Evolutionary conservation across 306 rosid species (phyloP), one percentile per base, ranked within the genome.

Genomic region (Sesbania bispinosa): DNA sequence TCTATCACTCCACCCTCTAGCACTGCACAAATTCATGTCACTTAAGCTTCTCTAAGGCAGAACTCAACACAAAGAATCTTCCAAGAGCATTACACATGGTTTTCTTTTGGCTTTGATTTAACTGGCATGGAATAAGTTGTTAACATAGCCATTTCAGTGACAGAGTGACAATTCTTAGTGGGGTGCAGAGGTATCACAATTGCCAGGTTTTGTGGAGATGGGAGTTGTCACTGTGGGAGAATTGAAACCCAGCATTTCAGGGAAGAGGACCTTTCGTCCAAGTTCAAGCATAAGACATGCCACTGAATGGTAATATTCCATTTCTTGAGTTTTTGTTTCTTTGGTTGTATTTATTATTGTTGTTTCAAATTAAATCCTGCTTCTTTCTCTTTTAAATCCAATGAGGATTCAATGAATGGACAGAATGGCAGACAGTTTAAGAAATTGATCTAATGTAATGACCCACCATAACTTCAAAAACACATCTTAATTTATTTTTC

Each of bases 201-300:
- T 67, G 68, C 39, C 42, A 62, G 77, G 62, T 74, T 65, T 77
- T 27, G 58, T 64, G 73, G 78, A 69, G 51, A 95, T 95, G 99
- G 99, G 96, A 45, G 96, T 85, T 38, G 96, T 92, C 57, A 94
- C 96, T 51, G 85, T 85, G 52, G 96, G 96, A 65, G 99, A 95
- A 58, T 78, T 88, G 81, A 95, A 91, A 87, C 91, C 99, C 29
- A 91, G 96, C 82, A 89, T 91, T 73, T 92, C 97, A 10, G 97
- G 97, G 78, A 95, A 86, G 86, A 84, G 96, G 79, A 88, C 96
- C 3, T 89, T 79, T 76, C 81, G 87, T 46, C 79, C 99, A 4
- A 92, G 97, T 79, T 91, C 96, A 27, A 95, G 96, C 63, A 88
- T 91, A 73, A 88, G 97, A 64, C 97, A 95, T 81, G 97, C 99